Conservation (phyloP, 805 yeast species). For the Candida rishiriensis region DNA sequence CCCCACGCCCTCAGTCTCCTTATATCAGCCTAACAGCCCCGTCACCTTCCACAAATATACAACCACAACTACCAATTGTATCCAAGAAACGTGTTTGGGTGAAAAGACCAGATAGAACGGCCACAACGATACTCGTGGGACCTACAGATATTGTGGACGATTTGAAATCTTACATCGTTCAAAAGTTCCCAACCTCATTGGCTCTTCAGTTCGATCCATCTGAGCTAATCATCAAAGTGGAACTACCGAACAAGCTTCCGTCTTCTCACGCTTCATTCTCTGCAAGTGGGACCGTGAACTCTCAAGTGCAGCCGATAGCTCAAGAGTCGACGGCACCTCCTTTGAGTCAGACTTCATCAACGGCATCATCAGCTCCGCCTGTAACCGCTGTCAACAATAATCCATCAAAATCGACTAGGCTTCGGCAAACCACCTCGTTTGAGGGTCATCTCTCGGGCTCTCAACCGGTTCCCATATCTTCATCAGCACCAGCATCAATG, state of each 20-base stretch:
- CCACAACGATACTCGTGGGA: constrained; percentile 66
- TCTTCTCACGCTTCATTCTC: constrained; percentile 4
- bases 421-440: not conserved
- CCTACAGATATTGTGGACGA: constrained; percentile 76
- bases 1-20: constrained; percentile 2
- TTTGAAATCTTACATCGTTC: constrained; percentile 58
- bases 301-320: not conserved
- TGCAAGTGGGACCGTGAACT: not conserved
- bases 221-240: constrained; percentile 42
- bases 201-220: constrained; percentile 65
- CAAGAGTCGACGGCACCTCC: not conserved
- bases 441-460: not conserved
- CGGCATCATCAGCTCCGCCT: not conserved
- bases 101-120: constrained; percentile 42
- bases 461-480: not conserved
- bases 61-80: constrained; percentile 13
- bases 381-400: no score
- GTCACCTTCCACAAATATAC: constrained; percentile 9
- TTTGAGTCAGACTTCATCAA: not conserved
- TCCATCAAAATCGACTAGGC: not conserved
- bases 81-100: constrained; percentile 51
- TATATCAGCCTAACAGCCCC: constrained; percentile 14
- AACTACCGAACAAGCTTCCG: constrained; percentile 13
- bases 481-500: constrained; percentile 21
- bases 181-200: constrained; percentile 64